phyloP scores from a whole-genome alignment of 192 early-diverging fungal genomes.

The Gonapodya sp. region DNA sequence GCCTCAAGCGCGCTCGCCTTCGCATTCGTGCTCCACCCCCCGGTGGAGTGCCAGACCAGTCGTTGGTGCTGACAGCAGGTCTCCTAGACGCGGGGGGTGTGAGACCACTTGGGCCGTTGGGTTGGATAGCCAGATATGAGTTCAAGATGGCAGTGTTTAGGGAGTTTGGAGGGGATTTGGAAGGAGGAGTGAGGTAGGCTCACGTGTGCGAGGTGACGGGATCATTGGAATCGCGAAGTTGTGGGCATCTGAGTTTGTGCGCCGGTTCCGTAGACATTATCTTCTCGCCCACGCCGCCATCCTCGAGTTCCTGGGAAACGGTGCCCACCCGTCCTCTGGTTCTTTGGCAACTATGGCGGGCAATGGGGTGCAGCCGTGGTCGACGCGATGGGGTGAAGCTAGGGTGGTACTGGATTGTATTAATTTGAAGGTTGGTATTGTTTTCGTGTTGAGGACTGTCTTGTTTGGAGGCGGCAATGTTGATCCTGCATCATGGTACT shows the following conservation, averaged over 20 bases:
- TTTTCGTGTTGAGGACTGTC: too few relatives aligned
- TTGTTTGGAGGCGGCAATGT: not conserved
- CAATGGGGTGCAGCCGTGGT: conserved; percentile 29
- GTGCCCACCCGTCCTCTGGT: not conserved
- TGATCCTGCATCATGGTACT: not conserved
- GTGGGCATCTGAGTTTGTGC: not conserved
- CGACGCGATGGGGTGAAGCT: conserved; percentile 65
- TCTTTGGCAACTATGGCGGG: not conserved
- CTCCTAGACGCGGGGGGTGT: not conserved
- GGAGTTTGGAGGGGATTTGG: not conserved
- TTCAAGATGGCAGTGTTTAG: not conserved
- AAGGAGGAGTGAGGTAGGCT: not conserved
- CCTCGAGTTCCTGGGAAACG: not conserved
- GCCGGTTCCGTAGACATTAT: not conserved
- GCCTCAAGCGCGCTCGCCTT: conserved; percentile 36
- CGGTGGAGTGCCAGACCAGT: not conserved
- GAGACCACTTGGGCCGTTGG: not conserved
- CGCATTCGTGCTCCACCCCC: not conserved
- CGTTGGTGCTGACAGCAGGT: not conserved
- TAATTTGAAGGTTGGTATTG: conserved; percentile 70
- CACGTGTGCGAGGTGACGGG: not conserved
- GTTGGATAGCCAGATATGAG: not conserved
- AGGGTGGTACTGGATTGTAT: conserved; percentile 59
- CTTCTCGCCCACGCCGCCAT: not conserved
- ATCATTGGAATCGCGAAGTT: not conserved